Conservation (phyloP, 164 flowering plant genomes). For the Taxillus chinensis region DNA sequence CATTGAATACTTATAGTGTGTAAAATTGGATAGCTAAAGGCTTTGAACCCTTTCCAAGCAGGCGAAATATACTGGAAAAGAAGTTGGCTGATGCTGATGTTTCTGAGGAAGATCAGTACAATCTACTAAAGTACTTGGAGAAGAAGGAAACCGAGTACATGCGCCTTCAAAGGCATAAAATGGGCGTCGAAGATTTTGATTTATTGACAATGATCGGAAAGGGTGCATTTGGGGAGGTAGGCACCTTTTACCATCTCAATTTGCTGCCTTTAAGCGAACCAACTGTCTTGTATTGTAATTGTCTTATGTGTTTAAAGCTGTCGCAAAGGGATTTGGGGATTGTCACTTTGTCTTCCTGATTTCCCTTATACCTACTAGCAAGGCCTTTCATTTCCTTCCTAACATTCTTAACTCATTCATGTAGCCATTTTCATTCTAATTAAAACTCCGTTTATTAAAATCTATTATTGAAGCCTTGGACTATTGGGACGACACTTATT, state of each 20-base stretch:
- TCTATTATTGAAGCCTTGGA: too few relatives aligned
- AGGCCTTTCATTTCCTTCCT: too few relatives aligned
- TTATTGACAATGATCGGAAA: conserved; percentile 70
- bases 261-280: neutral
- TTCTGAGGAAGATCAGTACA: conserved; percentile 70
- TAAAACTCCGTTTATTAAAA: too few relatives aligned
- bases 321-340: neutral
- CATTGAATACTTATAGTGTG: too few relatives aligned
- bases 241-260: neutral
- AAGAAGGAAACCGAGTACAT: conserved; percentile 72
- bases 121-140: conserved; percentile 57
- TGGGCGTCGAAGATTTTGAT: conserved; percentile 75
- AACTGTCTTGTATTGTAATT: neutral
- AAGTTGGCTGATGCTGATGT: conserved; percentile 75
- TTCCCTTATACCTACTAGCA: neutral
- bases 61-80: conserved; percentile 48
- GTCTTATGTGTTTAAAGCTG: neutral
- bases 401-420: too few relatives aligned
- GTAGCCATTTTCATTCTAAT: too few relatives aligned
- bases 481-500: too few relatives aligned
- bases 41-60: conserved; percentile 10
- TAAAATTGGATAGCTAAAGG: neutral
- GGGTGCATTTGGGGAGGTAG: conserved; percentile 84
- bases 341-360: neutral
- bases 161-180: conserved; percentile 77